Conservation (phyloP, 176 grass and related monocot genomes). For the Carex kokanica region DNA sequence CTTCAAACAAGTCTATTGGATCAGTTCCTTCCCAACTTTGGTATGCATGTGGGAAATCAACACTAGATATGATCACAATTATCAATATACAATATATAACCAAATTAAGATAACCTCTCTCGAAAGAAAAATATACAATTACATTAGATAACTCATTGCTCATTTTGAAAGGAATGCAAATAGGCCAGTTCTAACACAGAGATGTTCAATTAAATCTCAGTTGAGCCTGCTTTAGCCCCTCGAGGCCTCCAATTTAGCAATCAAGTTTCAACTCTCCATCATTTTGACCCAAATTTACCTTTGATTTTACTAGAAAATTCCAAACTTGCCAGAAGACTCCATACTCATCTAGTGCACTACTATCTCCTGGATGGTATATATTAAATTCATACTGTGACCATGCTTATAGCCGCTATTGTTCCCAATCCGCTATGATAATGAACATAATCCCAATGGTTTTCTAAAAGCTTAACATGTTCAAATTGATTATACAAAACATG, state of each 20-base stretch:
- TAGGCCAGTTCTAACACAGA: not conserved
- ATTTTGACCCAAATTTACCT: not conserved
- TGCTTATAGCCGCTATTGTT: not conserved
- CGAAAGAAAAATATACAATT: not conserved
- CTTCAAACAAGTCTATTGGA: slow-evolving; percentile 82
- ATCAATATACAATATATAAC: slow-evolving; percentile 11
- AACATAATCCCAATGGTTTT: not conserved
- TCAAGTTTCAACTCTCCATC: not conserved
- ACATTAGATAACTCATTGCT: not conserved
- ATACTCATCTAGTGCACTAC: not conserved
- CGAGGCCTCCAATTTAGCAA: not conserved
- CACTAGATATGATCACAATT: slow-evolving; percentile 38
- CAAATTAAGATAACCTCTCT: slow-evolving; percentile 13
- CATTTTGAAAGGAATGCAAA: not conserved
- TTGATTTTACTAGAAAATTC: not conserved
- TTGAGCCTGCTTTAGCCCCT: not conserved
- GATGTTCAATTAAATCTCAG: not conserved
- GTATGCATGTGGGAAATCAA: slow-evolving; percentile 89
- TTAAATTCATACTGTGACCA: not conserved
- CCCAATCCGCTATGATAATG: not conserved
- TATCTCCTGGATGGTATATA: not conserved
- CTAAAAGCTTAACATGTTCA: not conserved
- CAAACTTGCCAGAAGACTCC: not conserved
- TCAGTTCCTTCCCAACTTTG: slow-evolving; percentile 94
- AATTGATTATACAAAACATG: not conserved